phyloP scores from a whole-genome alignment of 495 filamentous ascomycete genomes.

The Xylaria longipes region DNA sequence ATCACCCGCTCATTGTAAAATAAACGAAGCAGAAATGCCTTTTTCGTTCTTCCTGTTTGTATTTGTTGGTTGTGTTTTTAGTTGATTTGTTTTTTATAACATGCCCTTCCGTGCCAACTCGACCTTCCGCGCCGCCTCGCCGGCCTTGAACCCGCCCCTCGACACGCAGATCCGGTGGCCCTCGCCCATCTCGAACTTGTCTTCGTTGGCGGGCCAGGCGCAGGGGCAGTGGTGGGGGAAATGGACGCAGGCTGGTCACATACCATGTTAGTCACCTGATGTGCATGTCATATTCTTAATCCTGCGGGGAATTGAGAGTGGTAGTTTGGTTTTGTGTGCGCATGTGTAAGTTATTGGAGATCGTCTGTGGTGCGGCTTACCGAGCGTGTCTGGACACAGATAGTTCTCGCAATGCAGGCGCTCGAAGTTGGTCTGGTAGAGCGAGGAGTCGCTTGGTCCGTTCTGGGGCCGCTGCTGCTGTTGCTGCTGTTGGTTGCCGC shows the following conservation, averaged over 20 bases:
- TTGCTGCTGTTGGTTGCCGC: constrained; percentile 46
- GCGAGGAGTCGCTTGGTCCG: constrained; percentile 74
- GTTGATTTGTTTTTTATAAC: constrained; percentile 57
- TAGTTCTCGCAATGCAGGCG: constrained; percentile 80
- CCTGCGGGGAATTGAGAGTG: neutral
- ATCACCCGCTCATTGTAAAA: neutral
- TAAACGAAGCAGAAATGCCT: neutral
- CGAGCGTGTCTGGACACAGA: constrained; percentile 87
- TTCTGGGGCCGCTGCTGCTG: constrained; percentile 72
- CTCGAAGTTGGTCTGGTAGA: constrained; percentile 77
- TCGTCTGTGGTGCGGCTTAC: constrained; percentile 35
- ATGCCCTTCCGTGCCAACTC: constrained; percentile 84
- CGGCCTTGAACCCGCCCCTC: constrained; percentile 78
- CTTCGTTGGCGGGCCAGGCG: constrained; percentile 77
- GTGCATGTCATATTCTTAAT: neutral
- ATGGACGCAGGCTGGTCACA: constrained; percentile 71
- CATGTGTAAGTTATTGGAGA: neutral
- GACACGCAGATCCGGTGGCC: constrained; percentile 81
- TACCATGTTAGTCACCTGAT: neutral
- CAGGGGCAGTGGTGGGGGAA: constrained; percentile 96
- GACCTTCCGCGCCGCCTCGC: constrained; percentile 77
- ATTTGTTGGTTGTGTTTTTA: neutral
- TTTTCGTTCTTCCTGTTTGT: neutral
- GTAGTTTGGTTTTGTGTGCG: neutral
- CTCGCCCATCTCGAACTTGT: constrained; percentile 87